A percentile compares a stretch with the other conserved stretches of the same genome.
These are phyloP conservation scores for Pythium guiyangense DNA, from an alignment of 352 stramenopile species.

Conservation along the genomic window DNA sequence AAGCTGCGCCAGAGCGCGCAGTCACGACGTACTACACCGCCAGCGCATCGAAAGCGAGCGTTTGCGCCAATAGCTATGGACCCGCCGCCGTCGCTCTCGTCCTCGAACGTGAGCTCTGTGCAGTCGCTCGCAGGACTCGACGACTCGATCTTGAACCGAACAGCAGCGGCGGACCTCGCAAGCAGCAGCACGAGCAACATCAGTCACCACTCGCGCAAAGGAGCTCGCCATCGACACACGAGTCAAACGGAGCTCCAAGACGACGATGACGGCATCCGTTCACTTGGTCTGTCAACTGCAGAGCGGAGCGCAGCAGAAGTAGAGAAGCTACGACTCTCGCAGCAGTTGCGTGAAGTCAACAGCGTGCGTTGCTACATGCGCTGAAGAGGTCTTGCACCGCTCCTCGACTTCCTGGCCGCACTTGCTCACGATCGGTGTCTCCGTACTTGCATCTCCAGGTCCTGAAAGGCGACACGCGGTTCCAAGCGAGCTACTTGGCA, in stretches of 20 bases:
- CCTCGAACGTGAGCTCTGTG: constrained; percentile 22
- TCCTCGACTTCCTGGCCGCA: too few species aligned
- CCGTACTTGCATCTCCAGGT: constrained; percentile 24
- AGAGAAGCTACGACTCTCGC: constrained; percentile 58
- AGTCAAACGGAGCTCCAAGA: constrained; percentile 6
- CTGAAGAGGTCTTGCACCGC: neutral
- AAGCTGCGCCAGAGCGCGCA: constrained; percentile 36
- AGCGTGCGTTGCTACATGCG: constrained; percentile 27
- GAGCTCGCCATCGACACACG: neutral
- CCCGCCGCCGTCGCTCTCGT: constrained; percentile 33
- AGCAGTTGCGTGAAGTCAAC: constrained; percentile 67
- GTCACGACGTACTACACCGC: neutral
- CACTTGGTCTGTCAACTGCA: constrained; percentile 23
- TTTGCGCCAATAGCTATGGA: constrained; percentile 23
- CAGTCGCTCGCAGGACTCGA: constrained; percentile 19
- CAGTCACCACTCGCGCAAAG: neutral
- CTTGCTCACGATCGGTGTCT: neutral
- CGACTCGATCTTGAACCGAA: constrained; percentile 29
- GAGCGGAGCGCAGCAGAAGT: constrained; percentile 55
- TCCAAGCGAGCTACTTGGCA: constrained; percentile 51
- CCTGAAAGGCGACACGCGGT: constrained; percentile 47
- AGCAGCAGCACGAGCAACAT: neutral
- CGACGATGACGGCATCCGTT: constrained; percentile 3
- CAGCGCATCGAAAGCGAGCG: neutral
- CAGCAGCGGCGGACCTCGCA: neutral